Percentiles rank a stretch among this genome's conserved stretches.
Evolutionary conservation across 1,284 basidiomycete species (phyloP).

Genomic region (Omphalotus olearius): DNA sequence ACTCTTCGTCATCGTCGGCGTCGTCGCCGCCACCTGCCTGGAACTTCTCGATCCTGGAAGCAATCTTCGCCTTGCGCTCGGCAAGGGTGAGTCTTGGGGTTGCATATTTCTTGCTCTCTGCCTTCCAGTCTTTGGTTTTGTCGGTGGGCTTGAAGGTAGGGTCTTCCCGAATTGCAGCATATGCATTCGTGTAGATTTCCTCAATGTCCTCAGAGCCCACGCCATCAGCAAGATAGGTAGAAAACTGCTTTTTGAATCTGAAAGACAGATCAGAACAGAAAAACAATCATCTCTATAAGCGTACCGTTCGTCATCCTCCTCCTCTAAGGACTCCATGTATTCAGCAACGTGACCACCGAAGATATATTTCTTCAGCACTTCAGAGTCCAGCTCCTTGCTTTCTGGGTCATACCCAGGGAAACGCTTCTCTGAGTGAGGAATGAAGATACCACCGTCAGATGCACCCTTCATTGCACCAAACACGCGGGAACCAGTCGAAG

Average conservation of each 20-base stretch:
- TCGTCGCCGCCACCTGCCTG: conserved; percentile 54
- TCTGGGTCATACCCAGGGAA: conserved; percentile 99
- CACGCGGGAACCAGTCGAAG: conserved; percentile 96
- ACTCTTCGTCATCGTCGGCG: conserved; percentile 53
- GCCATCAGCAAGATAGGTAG: conserved; percentile 93
- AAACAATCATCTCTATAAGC: conserved; percentile 16
- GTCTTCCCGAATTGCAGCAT: conserved; percentile 94
- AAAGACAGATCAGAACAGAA: conserved; percentile 1
- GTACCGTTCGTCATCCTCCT: conserved; percentile 97
- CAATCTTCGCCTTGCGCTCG: conserved; percentile 76
- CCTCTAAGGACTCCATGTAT: conserved; percentile 99
- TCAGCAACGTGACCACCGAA: conserved; percentile 97
- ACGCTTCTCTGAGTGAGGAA: conserved; percentile 97
- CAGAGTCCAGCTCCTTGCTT: conserved; percentile 90
- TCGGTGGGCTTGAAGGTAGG: conserved; percentile 90
- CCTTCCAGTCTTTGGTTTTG: conserved; percentile 92
- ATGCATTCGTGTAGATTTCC: conserved; percentile 90
- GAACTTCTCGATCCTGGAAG: conserved; percentile 84
- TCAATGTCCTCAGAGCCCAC: conserved; percentile 97
- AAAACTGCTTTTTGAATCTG: conserved; percentile 98
- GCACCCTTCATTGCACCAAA: conserved; percentile 99
- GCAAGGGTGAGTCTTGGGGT: conserved; percentile 70
- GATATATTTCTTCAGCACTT: conserved; percentile 97
- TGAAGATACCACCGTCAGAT: conserved; percentile 95
- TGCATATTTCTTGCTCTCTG: conserved; percentile 79